Base-by-base conservation (phyloP, 371 early-diverging fungal genomes). In the Parasitella parasitica region DNA sequence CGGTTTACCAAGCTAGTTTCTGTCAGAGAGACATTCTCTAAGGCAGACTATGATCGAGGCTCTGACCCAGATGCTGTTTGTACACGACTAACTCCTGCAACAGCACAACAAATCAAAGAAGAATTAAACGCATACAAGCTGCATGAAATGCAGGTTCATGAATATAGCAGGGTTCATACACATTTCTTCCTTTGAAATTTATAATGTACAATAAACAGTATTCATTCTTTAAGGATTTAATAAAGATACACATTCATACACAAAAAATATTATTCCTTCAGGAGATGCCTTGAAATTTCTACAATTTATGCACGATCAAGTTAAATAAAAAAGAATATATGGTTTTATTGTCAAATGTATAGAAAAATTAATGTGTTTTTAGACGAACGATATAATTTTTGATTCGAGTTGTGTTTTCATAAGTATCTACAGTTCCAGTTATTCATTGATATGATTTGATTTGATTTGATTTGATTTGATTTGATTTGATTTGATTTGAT, bases 131-230 rank as follows among this genome's bases (percentile, higher is more conserved):
- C 80, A 36, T 91, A 80, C 76, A 91, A 91, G 71, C 67, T 84
- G 49, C 75, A 83, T 48, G 91, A 91, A 68, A 89, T 91, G 91
- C 70, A 69, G 16, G 89, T 91, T n/a, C 91, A 91, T 67, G 82
- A 88, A 61, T 80, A 81, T 26, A 88, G 89, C 58, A 86, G 82
- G 27, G 52, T 69, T 1, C 71, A 89, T 70, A 90, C 91, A 22
- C 91, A 90, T 64, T 88, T 84, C 54, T 89, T 91, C 61, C 39
- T 66, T 37, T 70, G 48, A 57, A 43, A 35, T 8, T 18, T n/a
- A n/a, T n/a, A n/a, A 38, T 6, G 1, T 38, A 38, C 38, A n/a
- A 7, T 49, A n/a, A n/a, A n/a, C n/a, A n/a, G n/a, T 49, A 49
- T 27, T 48, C 7, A 37, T 11, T 35, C 12, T 12, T 15, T 38